These are phyloP conservation scores for Colletotrichum sp. DNA, from an alignment of 2,329 filamentous ascomycete species.

Conservation along the genomic window DNA sequence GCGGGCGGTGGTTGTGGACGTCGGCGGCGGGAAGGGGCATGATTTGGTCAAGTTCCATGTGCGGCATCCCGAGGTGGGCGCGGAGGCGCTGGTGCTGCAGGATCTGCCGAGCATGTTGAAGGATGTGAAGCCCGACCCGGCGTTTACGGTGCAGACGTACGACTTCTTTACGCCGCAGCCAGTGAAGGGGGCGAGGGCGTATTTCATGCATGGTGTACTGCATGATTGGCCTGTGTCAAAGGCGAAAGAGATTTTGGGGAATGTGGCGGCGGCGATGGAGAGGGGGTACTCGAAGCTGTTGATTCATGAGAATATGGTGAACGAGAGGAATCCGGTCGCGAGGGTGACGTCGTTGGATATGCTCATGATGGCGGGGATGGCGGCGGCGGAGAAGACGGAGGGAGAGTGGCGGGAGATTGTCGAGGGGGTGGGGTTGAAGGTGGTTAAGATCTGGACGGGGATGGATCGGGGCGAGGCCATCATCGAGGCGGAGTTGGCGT, in stretches of 20 bases:
- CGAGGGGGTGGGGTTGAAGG: constrained; percentile 25
- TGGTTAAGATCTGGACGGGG: constrained; percentile 36
- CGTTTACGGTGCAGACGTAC: constrained; percentile 34
- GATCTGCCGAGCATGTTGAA: constrained; percentile 37
- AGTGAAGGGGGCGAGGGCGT: constrained; percentile 39
- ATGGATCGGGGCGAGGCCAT: constrained; percentile 31
- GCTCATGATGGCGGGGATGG: constrained; percentile 36
- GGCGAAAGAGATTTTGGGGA: constrained; percentile 22
- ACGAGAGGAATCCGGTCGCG: constrained; percentile 28
- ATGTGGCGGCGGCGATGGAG: constrained; percentile 19
- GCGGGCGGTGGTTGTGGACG: constrained; percentile 35
- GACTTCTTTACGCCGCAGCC: constrained; percentile 45
- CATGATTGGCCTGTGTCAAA: constrained; percentile 29
- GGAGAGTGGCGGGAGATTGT: constrained; percentile 33
- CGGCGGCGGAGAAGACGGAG: constrained; percentile 35
- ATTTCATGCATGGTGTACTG: constrained; percentile 28
- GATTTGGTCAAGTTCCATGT: constrained; percentile 37
- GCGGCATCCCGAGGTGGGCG: constrained; percentile 27
- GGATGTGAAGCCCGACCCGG: constrained; percentile 24
- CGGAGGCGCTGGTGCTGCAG: constrained; percentile 35
- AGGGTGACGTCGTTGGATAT: constrained; percentile 37
- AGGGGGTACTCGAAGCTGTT: constrained; percentile 40
- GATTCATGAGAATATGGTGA: constrained; percentile 40
- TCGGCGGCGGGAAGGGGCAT: constrained; percentile 42
- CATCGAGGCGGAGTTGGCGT: constrained; percentile 30